Evolutionary conservation across 1,284 basidiomycete species (phyloP).

Genomic region (Naganishia cerealis): DNA sequence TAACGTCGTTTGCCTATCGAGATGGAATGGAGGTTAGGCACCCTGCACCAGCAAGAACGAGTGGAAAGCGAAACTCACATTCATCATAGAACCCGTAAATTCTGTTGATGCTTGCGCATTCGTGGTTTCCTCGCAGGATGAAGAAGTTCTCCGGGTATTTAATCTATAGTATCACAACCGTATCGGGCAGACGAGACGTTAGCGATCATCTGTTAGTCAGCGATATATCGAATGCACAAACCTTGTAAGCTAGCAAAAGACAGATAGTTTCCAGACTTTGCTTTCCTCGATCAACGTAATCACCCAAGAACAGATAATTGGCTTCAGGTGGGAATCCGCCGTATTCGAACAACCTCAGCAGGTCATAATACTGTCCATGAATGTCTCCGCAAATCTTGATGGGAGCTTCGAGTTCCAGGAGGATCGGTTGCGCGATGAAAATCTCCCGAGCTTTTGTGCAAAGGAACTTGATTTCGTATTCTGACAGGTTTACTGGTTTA

Average conservation of each 20-base stretch:
- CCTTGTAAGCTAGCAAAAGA: slow-evolving; percentile 58
- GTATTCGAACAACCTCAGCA: slow-evolving; percentile 63
- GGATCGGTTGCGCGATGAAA: slow-evolving; percentile 64
- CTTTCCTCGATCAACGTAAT: slow-evolving; percentile 65
- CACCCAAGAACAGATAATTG: slow-evolving; percentile 65
- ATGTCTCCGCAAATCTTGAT: slow-evolving; percentile 68
- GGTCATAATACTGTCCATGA: slow-evolving; percentile 65
- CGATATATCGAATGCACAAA: neutral
- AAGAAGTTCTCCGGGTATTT: slow-evolving; percentile 67
- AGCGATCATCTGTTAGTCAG: neutral
- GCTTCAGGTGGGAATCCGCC: slow-evolving; percentile 65
- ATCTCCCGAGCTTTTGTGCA: slow-evolving; percentile 64
- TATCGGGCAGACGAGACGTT: neutral
- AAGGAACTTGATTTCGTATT: slow-evolving; percentile 65
- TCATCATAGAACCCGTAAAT: slow-evolving; percentile 67
- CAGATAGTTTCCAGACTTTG: slow-evolving; percentile 65
- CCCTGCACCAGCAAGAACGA: slow-evolving; percentile 31
- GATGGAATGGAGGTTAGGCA: neutral
- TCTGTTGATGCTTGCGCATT: slow-evolving; percentile 63
- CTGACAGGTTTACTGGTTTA: slow-evolving; percentile 62
- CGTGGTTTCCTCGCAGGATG: slow-evolving; percentile 64
- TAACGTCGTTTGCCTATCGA: slow-evolving; percentile 61
- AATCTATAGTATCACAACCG: slow-evolving; percentile 50
- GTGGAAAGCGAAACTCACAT: slow-evolving; percentile 50
- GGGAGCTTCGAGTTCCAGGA: slow-evolving; percentile 63